phyloP scores from a whole-genome alignment of 2,329 filamentous ascomycete species.

The Fusarium globosum region DNA sequence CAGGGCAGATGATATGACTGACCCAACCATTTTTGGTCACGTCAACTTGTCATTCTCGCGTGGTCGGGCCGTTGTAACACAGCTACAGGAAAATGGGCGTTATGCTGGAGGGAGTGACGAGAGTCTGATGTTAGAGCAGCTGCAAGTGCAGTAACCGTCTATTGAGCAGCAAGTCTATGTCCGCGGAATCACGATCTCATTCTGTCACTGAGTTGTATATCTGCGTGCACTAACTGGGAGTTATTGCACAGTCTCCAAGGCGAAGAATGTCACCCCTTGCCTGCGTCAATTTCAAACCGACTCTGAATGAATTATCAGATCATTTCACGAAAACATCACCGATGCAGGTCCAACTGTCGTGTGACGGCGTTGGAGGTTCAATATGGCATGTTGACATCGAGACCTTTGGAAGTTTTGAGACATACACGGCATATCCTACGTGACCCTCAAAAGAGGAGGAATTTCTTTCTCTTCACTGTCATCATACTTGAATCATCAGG shows the following conservation, averaged over 20 bases:
- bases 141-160: conserved; percentile 1
- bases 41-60: conserved; percentile 4
- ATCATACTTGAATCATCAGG: not conserved
- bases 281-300: conserved; percentile 25
- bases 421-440: conserved; percentile 19
- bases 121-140: not conserved
- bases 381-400: conserved; percentile 15
- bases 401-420: conserved; percentile 30
- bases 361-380: conserved; percentile 26
- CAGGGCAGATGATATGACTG: not conserved
- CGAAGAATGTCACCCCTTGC: not conserved
- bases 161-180: not conserved
- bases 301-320: conserved; percentile 23
- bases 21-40: not conserved
- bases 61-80: not conserved
- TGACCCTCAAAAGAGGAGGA: not conserved
- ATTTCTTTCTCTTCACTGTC: not conserved
- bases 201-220: not conserved
- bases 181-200: not conserved
- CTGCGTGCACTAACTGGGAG: not conserved
- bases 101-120: not conserved
- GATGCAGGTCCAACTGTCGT: conserved; percentile 37
- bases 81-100: not conserved
- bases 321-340: conserved; percentile 16
- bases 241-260: not conserved